phyloP scores from a whole-genome alignment of 1,284 basidiomycete species.

The Lentinus polychrous region DNA sequence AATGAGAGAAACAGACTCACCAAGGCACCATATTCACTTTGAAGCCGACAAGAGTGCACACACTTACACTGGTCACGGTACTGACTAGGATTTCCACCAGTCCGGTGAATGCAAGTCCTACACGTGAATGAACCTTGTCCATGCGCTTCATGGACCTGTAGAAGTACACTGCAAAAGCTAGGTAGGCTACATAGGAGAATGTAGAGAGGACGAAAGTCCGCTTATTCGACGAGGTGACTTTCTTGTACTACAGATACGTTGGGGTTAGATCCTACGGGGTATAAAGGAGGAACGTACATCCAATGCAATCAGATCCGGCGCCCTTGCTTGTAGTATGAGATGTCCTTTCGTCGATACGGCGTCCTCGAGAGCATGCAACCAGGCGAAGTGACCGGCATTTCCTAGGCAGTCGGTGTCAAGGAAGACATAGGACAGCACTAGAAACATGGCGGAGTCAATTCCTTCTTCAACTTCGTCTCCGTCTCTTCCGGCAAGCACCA shows the following conservation, averaged over 20 bases:
- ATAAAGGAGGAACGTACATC: slow-evolving; percentile 38
- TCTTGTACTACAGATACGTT: neutral
- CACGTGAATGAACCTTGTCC: slow-evolving; percentile 83
- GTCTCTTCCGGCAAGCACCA: slow-evolving; percentile 70
- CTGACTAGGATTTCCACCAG: slow-evolving; percentile 87
- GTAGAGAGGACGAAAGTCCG: slow-evolving; percentile 57
- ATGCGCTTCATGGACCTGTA: slow-evolving; percentile 73
- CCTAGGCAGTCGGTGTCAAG: slow-evolving; percentile 63
- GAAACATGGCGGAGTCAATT: slow-evolving; percentile 54
- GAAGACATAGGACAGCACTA: slow-evolving; percentile 76
- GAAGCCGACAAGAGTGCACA: slow-evolving; percentile 82
- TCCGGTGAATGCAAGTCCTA: slow-evolving; percentile 92
- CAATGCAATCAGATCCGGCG: slow-evolving; percentile 61
- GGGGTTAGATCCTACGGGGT: neutral
- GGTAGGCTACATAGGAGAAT: slow-evolving; percentile 76
- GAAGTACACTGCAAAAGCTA: slow-evolving; percentile 74
- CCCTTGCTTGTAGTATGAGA: slow-evolving; percentile 41
- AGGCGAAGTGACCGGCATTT: slow-evolving; percentile 52
- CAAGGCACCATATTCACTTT: slow-evolving; percentile 85
- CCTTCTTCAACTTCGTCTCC: slow-evolving; percentile 41
- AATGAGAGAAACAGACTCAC: slow-evolving; percentile 33
- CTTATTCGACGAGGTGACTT: slow-evolving; percentile 14
- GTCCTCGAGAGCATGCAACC: slow-evolving; percentile 52
- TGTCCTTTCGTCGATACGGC: slow-evolving; percentile 37
- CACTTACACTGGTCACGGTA: slow-evolving; percentile 88